Conservation (phyloP, 148 eudicot genomes). For the Drosera capensis region DNA sequence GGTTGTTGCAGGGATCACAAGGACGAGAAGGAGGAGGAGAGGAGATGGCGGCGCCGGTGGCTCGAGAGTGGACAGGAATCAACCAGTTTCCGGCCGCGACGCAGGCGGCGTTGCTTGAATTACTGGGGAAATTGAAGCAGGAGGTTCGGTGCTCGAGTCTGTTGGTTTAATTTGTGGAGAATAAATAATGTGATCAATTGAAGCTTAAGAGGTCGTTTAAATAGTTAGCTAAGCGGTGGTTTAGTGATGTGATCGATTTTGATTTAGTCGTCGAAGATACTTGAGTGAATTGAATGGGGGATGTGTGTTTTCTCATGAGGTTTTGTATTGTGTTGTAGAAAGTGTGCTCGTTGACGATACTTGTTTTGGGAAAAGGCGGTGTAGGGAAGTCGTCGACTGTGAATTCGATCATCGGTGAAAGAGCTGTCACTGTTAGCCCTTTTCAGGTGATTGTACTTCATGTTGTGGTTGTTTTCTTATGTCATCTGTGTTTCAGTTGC, state of each 20-base stretch:
- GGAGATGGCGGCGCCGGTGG: conserved; percentile 29
- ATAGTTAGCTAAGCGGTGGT: too few species aligned
- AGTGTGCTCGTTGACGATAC: conserved; percentile 70
- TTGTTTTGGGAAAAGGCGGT: conserved; percentile 95
- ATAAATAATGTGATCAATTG: conserved; percentile 1
- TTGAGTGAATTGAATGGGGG: too few species aligned
- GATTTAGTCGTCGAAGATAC: too few species aligned
- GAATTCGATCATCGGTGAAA: conserved; percentile 81
- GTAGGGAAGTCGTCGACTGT: conserved; percentile 93
- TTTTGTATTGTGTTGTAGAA: conserved; percentile 25
- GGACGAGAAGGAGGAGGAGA: too few species aligned
- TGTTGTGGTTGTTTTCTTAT: neutral
- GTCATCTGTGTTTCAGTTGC: neutral
- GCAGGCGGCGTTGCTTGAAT: conserved; percentile 52
- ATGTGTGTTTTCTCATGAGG: neutral
- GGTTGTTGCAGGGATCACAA: too few species aligned
- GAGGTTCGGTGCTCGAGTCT: conserved; percentile 30
- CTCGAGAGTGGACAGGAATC: conserved; percentile 72
- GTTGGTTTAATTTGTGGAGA: neutral
- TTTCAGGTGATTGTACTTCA: conserved; percentile 61
- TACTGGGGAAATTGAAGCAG: conserved; percentile 55
- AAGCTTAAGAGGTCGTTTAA: too few species aligned
- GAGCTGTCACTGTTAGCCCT: conserved; percentile 78
- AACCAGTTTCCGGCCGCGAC: conserved; percentile 87
- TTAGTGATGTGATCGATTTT: too few species aligned